Evolutionary conservation across 495 filamentous ascomycete genomes (phyloP).

Genomic region (Xylaria nigripes): DNA sequence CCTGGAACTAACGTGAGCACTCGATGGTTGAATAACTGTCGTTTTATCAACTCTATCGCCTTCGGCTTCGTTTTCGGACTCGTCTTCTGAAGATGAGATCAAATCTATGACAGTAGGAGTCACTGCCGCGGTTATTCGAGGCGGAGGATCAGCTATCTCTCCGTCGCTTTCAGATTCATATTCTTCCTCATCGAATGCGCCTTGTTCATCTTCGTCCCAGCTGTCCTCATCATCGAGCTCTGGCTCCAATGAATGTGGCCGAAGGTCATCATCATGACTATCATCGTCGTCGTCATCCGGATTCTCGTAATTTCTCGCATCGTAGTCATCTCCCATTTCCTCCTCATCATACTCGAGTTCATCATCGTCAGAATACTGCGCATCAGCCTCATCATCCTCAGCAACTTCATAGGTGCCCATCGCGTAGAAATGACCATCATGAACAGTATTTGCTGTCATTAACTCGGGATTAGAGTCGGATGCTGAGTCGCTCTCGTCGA

Average conservation of each 20-base stretch:
- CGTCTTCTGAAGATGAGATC: conserved; percentile 34
- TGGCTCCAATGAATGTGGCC: conserved; percentile 14
- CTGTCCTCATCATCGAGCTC: conserved; percentile 22
- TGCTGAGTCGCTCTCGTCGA: conserved; percentile 19
- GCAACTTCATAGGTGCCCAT: conserved; percentile 22
- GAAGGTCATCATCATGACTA: conserved; percentile 27
- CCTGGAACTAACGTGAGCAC: background rate
- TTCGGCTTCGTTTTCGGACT: conserved; percentile 19
- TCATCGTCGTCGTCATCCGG: conserved; percentile 32
- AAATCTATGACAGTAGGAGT: conserved; percentile 31
- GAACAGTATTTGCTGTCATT: conserved; percentile 16
- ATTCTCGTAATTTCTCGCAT: conserved; percentile 22
- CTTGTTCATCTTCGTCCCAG: conserved; percentile 25
- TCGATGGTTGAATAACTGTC: background rate
- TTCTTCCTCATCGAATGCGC: conserved; percentile 23
- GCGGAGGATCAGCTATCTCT: background rate
- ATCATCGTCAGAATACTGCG: conserved; percentile 29
- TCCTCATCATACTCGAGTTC: conserved; percentile 29
- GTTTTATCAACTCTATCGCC: conserved; percentile 3
- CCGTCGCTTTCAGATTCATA: conserved; percentile 19
- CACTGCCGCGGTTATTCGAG: conserved; percentile 9
- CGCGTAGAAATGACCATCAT: conserved; percentile 14
- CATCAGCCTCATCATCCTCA: conserved; percentile 21
- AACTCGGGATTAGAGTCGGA: conserved; percentile 5
- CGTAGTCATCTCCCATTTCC: conserved; percentile 25